These are phyloP conservation scores for Mycena rebaudengoi DNA, from an alignment of 768 basidiomycete genomes.

Conservation along the genomic window DNA sequence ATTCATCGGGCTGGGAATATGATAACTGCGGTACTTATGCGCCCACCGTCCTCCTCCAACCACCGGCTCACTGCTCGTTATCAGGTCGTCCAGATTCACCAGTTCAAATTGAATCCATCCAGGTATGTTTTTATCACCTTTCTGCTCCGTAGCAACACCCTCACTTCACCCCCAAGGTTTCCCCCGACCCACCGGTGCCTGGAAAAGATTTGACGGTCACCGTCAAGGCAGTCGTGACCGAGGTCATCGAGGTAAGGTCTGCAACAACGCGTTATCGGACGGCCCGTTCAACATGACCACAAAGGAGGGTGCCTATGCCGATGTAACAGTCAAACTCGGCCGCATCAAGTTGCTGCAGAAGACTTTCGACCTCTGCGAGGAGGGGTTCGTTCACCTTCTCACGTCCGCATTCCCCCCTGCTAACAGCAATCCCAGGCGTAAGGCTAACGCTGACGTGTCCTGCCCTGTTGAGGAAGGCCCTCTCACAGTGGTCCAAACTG, in stretches of 20 bases:
- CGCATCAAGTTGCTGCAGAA: conserved; percentile 88
- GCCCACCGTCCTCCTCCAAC: no score
- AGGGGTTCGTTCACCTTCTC: no score
- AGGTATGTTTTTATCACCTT: no score
- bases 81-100: conserved; percentile 57
- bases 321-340: conserved; percentile 94
- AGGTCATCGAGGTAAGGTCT: conserved; percentile 69
- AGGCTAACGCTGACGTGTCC: conserved; percentile 77
- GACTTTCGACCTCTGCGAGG: conserved; percentile 88
- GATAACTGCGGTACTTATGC: conserved; percentile 72
- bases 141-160: no score
- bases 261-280: neutral
- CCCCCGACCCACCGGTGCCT: conserved; percentile 90
- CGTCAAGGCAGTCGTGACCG: conserved; percentile 66
- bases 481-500: conserved; percentile 83
- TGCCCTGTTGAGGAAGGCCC: conserved; percentile 84
- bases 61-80: conserved; percentile 13
- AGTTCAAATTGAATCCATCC: conserved; percentile 75
- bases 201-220: conserved; percentile 90
- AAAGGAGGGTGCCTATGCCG: conserved; percentile 91
- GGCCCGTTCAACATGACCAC: neutral
- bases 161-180: no score
- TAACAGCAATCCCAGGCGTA: no score
- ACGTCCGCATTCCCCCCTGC: no score
- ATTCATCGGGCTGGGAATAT: conserved; percentile 68